Conservation (phyloP, 208 protist genomes). For the Porcisia hertigi region DNA sequence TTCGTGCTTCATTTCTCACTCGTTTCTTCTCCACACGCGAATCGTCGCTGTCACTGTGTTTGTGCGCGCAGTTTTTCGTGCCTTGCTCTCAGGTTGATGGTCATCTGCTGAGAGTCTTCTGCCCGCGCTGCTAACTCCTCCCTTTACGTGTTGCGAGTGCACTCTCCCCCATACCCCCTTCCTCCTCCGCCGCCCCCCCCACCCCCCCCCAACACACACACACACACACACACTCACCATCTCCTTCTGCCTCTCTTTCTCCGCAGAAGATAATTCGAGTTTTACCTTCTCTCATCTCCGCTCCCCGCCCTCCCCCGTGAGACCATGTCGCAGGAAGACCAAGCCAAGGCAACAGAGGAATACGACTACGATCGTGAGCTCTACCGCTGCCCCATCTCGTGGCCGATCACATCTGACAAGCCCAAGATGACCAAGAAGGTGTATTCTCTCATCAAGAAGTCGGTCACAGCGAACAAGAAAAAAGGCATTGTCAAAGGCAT, state of each 20-base stretch:
- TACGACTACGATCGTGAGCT: slow-evolving; percentile 93
- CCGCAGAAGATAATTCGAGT: neutral
- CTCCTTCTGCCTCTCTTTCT: neutral
- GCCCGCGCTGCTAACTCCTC: no score
- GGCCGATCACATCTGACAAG: slow-evolving; percentile 88
- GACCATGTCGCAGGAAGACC: slow-evolving; percentile 62
- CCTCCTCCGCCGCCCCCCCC: no score
- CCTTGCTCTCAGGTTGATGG: no score
- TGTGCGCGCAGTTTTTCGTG: no score
- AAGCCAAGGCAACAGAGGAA: slow-evolving; percentile 50
- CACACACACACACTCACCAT: neutral
- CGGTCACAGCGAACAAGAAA: slow-evolving; percentile 90
- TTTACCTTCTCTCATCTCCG: neutral
- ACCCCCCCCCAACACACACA: neutral
- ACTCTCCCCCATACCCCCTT: no score
- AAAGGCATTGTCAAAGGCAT: slow-evolving; percentile 92
- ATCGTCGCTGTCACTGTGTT: no score
- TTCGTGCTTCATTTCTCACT: no score
- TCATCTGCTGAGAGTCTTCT: no score
- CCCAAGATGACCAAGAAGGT: slow-evolving; percentile 96
- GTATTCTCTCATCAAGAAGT: slow-evolving; percentile 93
- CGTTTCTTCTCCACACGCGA: no score
- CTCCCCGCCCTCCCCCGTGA: neutral
- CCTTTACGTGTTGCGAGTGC: no score
- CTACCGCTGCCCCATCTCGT: slow-evolving; percentile 92